Base-by-base conservation (phyloP, 2,329 filamentous ascomycete species). In the Alternaria brassicae region DNA sequence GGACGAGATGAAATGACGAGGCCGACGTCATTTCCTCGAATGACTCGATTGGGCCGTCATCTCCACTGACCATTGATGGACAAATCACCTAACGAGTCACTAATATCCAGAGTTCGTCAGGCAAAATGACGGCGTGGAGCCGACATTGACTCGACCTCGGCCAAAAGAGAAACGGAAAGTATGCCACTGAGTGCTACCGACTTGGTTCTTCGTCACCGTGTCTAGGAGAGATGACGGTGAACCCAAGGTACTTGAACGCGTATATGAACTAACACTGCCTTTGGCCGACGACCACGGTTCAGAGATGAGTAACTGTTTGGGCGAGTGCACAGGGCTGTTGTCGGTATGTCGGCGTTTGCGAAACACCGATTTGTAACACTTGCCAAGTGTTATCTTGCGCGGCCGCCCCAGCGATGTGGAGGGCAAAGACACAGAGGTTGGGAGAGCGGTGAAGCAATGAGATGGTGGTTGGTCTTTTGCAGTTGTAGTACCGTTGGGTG, bases 301-400 rank as follows among this genome's bases (percentile, higher is more conserved):
- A 48, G 19, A 21, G 39, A 40, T 12, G 42, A 41, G 15, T 42
- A 34, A 28, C 36, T 21, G 36, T 49, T 48, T 36, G 44, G 19
- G 44, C 30, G 19, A 48, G 44, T 23, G 44, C 44, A 45, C 25
- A 34, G 34, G 34, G 17, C 19, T 30, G 37, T n/a, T 32, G 25
- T 64, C 61, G 61, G 63, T 40, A 28, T 44, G 47, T 66, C 63
- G 63, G 63, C 34, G 40, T 8, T 56, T 54, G 40, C 5, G 3
- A 36, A 32, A 2, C 10, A 32, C 63, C 61, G 61, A 63, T 51
- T 34, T 36, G 44, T 44, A 45, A 53, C 39, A 27, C 28, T 45
- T 55, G 50, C 39, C 34, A 52, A 52, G 49, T 17, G 1, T 23
- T 32, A 27, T 19, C 34, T 52, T 52, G 49, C 49, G 52, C 40